Evolutionary conservation across 768 basidiomycete genomes (phyloP), one percentile per base, ranked within the genome.

Genomic region (Rhodotorula toruloides): DNA sequence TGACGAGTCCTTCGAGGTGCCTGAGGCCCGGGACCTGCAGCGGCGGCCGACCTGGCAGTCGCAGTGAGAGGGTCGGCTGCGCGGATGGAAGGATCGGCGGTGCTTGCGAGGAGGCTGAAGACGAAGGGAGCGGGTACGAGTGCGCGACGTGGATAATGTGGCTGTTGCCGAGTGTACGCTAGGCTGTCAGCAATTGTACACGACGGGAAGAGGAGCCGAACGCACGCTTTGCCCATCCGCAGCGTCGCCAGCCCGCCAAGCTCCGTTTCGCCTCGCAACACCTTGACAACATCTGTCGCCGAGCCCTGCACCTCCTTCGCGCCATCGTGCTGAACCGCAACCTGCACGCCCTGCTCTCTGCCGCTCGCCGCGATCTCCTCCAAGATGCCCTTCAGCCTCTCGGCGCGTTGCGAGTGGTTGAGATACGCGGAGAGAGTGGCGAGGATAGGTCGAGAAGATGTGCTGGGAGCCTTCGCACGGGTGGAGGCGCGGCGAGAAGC

Each of bases 201-300:
- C 8, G 22, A 7, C 13, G 25, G 19, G 7, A 32, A 44, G 40
- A 21, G 13, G 31, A 13, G 7, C 11, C 25, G 14, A 19, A 47
- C 62, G 16, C 10, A 67, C 70, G 17, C 31, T 0, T 36, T 22
- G 7, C 42, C 59, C 1, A 65, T 13, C 5, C 60, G 43, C 22
- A 71, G 31, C 6, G 61, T 25, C 5, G 55, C 65, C 16, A 55
- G 60, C 8, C 70, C 66, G 1, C 70, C 70, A 4, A 71, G 54
- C 25, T 67, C 65, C 22, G 12, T 31, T 6, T 25, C 56, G 11
- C 70, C 70, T 2, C 37, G 12, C 7, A 67, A 7, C 25, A 61
- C 36, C 21, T 22, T 17, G 32, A 60, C 4, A 12, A 65, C 65
- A 21, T 54, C 60, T 12, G 7, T 25, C 27, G n/a, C 60, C 36